Percentiles rank a stretch among this genome's conserved stretches.
Evolutionary conservation across 306 rosid genomes (phyloP).

Genomic region (Acacia melanoxylon): DNA sequence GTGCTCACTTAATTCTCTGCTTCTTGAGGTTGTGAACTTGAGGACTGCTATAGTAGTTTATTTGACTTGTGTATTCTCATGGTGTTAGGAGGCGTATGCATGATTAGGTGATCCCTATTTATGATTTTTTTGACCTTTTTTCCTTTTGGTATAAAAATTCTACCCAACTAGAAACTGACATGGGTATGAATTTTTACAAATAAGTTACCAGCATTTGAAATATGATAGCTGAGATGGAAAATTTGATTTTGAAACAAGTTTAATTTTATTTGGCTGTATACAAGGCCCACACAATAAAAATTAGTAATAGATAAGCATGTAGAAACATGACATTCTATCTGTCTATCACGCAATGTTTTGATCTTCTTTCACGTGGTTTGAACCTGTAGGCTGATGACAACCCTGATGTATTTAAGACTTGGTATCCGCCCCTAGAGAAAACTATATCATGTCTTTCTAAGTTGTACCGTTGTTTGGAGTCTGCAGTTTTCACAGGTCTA

Average conservation of each 20-base stretch:
- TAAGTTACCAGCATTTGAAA: not conserved
- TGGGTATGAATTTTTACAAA: not conserved
- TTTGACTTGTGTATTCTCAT: not conserved
- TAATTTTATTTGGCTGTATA: not conserved
- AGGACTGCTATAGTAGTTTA: not conserved
- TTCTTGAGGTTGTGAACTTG: conserved; percentile 9
- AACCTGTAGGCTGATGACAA: conserved; percentile 72
- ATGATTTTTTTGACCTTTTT: not conserved
- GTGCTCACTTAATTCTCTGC: conserved; percentile 1
- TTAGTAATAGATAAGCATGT: not conserved
- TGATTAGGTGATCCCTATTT: conserved; percentile 10
- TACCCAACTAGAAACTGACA: not conserved
- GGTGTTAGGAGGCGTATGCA: not conserved
- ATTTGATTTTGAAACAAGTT: not conserved
- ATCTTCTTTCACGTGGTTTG: conserved; percentile 19
- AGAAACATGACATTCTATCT: conserved; percentile 11
- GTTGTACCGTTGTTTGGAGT: conserved; percentile 90
- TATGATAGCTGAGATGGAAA: conserved; percentile 13
- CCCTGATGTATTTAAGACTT: conserved; percentile 67
- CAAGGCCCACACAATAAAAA: not conserved
- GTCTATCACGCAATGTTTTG: not conserved
- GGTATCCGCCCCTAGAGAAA: conserved; percentile 97
- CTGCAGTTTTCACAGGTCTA: conserved; percentile 91
- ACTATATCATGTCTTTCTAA: conserved; percentile 92
- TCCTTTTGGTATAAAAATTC: not conserved